Base-by-base conservation (phyloP, 2,329 filamentous ascomycete genomes). In the Cercospora zeae-maydis region DNA sequence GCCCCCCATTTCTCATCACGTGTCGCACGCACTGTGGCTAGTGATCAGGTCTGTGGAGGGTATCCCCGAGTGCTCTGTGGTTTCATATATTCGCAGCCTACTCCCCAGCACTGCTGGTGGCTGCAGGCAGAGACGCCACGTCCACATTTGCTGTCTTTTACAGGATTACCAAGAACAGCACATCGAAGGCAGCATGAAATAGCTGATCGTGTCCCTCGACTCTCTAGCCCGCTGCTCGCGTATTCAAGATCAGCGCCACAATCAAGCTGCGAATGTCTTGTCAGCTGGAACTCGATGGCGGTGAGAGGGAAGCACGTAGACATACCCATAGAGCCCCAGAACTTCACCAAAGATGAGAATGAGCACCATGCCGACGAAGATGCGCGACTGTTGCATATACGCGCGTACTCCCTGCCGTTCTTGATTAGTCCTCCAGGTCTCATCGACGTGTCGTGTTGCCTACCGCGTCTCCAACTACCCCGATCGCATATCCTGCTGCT, bases 261-360 rank as follows among this genome's bases (percentile, higher is more conserved):
- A 97, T 97, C 69, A 97, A 86, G 51, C 92, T 96, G 42, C 24
- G 24, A 9, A 54, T 16, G 39, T 14, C 5, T 42, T 49, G 42
- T 58, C 31, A 58, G 56, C 55, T 45, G 14, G 37, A 11, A 11
- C 30, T 37, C 16, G 30, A 31, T 42, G 9, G 9, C 30, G 36
- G 39, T 21, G 11, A 10, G 21, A 39, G 33, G 5, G 14, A n/a
- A 14, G 24, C 30, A 24, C 27, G 27, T 33, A 34, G 66, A 76
- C 88, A 70, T 83, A 96, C 92, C 95, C 95, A 74, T 99, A 99
- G 33, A 99, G 88, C 77, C 95, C 95, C 75, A 99, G 77, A 16
- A 99, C 95, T 83, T 99, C 95, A 62, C 92, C 95, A 76, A 99
- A 99, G 85, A 99, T 99, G 67, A 98, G 84, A 71, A 98, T 98